phyloP scores from a whole-genome alignment of 495 filamentous ascomycete genomes.

The Aspergillus bridgeri region DNA sequence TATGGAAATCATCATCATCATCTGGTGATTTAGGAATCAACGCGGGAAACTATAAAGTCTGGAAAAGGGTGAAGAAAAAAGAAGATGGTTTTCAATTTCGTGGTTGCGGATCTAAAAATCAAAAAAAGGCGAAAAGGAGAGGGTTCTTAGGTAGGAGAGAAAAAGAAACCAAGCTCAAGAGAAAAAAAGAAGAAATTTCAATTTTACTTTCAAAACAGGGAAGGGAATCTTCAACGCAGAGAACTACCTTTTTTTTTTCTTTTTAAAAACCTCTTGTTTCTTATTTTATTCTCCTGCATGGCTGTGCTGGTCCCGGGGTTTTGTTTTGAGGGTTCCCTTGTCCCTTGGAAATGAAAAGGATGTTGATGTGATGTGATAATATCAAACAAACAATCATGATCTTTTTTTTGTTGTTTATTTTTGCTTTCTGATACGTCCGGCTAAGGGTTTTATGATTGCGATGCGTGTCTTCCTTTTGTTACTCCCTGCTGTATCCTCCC shows the following conservation, averaged over 20 bases:
- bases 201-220: not conserved
- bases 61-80: not conserved
- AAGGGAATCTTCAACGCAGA: not conserved
- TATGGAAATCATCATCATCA: not conserved
- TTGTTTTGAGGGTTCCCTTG: constrained; percentile 5
- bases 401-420: constrained; percentile 16
- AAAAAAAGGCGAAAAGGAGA: not conserved
- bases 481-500: no score
- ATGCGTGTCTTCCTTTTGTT: constrained; percentile 18
- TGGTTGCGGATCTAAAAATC: constrained; percentile 1
- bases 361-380: constrained; percentile 14
- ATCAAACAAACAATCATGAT: constrained; percentile 23
- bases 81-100: not conserved
- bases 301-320: constrained; percentile 1
- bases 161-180: not conserved
- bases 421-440: no score
- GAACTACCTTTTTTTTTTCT: not conserved
- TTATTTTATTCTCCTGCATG: not conserved
- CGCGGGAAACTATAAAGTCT: not conserved
- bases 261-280: not conserved
- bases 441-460: no score
- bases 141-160: not conserved
- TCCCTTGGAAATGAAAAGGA: constrained; percentile 8
- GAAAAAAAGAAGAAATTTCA: not conserved
- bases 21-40: constrained; percentile 1